phyloP scores from a whole-genome alignment of 768 basidiomycete genomes.

The Suillus alpinus region DNA sequence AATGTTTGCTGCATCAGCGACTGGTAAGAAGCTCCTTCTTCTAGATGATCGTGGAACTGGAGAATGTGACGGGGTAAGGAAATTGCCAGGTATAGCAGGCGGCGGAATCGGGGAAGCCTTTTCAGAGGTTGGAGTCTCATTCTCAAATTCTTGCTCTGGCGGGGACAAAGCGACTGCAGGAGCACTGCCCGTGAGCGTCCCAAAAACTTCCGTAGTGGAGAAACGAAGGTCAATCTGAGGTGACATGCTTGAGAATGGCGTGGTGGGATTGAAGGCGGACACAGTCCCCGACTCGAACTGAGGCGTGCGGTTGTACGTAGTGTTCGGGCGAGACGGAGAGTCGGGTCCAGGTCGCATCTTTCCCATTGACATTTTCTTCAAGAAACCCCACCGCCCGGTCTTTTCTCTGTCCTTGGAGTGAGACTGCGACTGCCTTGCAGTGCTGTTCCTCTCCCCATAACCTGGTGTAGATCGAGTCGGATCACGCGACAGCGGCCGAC shows the following conservation, averaged over 20 bases:
- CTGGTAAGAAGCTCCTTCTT: conserved; percentile 85
- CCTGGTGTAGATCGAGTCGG: conserved; percentile 12
- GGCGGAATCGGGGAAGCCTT: conserved; percentile 3
- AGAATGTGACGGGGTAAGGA: conserved; percentile 38
- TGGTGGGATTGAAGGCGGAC: conserved; percentile 21
- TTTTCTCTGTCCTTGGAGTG: conserved; percentile 50
- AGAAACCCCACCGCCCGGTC: conserved; percentile 85
- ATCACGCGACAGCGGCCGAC: conserved; percentile 18
- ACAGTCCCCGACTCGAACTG: conserved; percentile 18
- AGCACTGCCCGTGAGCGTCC: conserved; percentile 40
- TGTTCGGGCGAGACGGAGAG: conserved; percentile 37
- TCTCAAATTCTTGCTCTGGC: conserved; percentile 12
- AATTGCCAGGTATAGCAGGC: conserved; percentile 17
- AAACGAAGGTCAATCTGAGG: conserved; percentile 72
- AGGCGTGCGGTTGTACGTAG: conserved; percentile 22
- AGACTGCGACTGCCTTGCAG: conserved; percentile 16
- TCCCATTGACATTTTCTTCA: conserved; percentile 99
- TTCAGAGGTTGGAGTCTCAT: conserved; percentile 17
- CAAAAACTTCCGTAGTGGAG: conserved; percentile 65
- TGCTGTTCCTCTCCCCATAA: conserved; percentile 23
- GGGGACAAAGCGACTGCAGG: conserved; percentile 28
- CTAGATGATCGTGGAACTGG: conserved; percentile 55
- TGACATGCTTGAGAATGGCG: conserved; percentile 37
- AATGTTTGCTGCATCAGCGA: conserved; percentile 67
- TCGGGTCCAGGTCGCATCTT: conserved; percentile 67